Evolutionary conservation across 768 basidiomycete species (phyloP), one percentile per base, ranked within the genome.

Genomic region (Hericium coralloides): DNA sequence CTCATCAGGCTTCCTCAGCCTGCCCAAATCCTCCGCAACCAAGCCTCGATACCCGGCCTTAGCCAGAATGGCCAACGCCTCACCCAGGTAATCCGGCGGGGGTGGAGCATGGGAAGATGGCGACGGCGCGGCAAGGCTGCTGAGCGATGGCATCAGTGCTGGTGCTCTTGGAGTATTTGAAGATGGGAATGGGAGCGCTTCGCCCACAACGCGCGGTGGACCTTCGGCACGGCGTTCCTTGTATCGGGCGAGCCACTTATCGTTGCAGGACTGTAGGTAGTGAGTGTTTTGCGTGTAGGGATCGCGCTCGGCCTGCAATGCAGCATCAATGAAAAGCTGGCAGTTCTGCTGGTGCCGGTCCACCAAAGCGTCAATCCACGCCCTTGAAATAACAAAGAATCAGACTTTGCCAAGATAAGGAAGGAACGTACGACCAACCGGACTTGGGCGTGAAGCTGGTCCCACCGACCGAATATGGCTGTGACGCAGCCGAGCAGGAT

Each of bases 1-100:
- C 41, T 70, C 64, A 59, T 76, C 72, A 10, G 64, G 57, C 8
- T 66, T 63, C 2, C 58, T 59, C 18, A 78, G 63, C 56, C 69
- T 68, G 6, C 64, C 66, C 4, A 77, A 65, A 43, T 76, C 70
- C 0, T 66, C 66, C 22, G 58, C 55, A 1, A 56, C 64, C 20
- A 72, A 20, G 17, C 52, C 43, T 3, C n/a, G 3, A 5, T 45
- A 45, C 9, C 43, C 43, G 4, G 43, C 43, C 1, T n/a, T 20
- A 10, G 43, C 17, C n/a, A 45, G 43, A 20, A 2, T 5, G 10
- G n/a, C n/a, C 43, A 45, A 20, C 2, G 43, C 43, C 14, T 45
- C 43, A 25, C 12, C 37, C 9, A 38, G 3, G 10, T 17, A 15
- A n/a, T 25, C 52, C 26, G 38, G n/a, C 18, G 8, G 7, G 15